phyloP scores from a whole-genome alignment of 345 rosid genomes.

The Ailanthus altissimus region DNA sequence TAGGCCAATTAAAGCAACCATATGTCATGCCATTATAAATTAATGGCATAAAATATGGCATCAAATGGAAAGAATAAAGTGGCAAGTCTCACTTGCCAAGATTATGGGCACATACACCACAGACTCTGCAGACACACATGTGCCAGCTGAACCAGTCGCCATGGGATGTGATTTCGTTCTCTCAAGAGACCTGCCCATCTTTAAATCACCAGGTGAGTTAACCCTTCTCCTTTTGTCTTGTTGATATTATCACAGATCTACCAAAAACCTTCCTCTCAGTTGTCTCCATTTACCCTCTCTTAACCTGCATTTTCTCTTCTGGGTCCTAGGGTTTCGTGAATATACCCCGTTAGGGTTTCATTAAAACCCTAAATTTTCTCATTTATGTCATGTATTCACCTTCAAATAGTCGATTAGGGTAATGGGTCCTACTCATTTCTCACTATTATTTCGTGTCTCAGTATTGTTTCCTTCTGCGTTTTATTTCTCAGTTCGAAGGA shows the following conservation, averaged over 20 bases:
- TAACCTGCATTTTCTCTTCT: constrained; percentile 32
- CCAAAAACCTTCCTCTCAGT: constrained; percentile 22
- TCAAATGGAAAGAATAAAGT: too few relatives aligned
- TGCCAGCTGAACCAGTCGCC: constrained; percentile 97
- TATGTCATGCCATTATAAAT: too few relatives aligned
- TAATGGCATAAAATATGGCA: too few relatives aligned
- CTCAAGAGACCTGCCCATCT: constrained; percentile 30
- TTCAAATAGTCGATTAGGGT: constrained; percentile 53
- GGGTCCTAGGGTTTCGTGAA: constrained; percentile 40
- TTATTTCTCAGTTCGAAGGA: constrained; percentile 43
- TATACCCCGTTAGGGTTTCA: constrained; percentile 41
- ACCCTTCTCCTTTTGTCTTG: constrained; percentile 19
- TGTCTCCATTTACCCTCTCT: constrained; percentile 26
- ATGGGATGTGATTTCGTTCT: constrained; percentile 82
- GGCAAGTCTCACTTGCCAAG: too few relatives aligned
- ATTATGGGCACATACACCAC: too few relatives aligned
- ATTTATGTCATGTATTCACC: constrained; percentile 31
- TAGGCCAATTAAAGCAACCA: too few relatives aligned
- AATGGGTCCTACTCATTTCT: constrained; percentile 49
- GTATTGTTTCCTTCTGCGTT: constrained; percentile 27
- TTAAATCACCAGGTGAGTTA: constrained; percentile 37
- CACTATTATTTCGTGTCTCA: constrained; percentile 23
- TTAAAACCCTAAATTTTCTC: constrained; percentile 61
- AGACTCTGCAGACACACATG: constrained; percentile 50
- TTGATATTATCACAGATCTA: constrained; percentile 39